Evolutionary conservation across 495 filamentous ascomycete species (phyloP).

Genomic region (Xanthoparmelia taractica): DNA sequence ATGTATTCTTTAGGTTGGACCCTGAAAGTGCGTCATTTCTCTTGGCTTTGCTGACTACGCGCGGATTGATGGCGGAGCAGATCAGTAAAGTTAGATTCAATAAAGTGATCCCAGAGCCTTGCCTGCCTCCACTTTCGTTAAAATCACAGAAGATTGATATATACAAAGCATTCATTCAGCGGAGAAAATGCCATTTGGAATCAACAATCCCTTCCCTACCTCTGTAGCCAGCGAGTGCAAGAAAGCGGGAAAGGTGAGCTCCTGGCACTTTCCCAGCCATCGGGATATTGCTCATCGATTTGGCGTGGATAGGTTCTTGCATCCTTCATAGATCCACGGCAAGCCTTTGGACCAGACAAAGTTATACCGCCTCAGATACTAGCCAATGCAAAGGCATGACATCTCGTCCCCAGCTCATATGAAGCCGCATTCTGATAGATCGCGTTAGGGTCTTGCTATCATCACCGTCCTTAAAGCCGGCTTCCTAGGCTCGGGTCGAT

Average conservation of each 20-base stretch:
- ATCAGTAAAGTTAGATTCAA: background rate
- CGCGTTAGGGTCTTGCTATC: constrained; percentile 74
- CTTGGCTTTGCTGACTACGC: constrained; percentile 12
- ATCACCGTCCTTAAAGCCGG: constrained; percentile 94
- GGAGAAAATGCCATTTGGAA: constrained; percentile 49
- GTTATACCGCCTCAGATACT: constrained; percentile 90
- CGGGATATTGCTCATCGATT: constrained; percentile 4
- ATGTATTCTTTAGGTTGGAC: too few species aligned
- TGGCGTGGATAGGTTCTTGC: constrained; percentile 53
- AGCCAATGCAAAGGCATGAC: constrained; percentile 78
- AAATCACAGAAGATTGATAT: background rate
- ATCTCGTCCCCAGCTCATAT: background rate
- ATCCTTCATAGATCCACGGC: constrained; percentile 89
- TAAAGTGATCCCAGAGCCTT: background rate
- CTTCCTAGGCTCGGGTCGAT: constrained; percentile 85
- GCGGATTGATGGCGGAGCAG: constrained; percentile 12
- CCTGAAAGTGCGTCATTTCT: constrained; percentile 10
- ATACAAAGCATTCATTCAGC: background rate
- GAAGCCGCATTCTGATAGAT: constrained; percentile 3
- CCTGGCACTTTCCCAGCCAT: background rate
- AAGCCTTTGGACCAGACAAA: constrained; percentile 94
- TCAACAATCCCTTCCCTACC: constrained; percentile 62
- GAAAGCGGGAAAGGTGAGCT: constrained; percentile 63
- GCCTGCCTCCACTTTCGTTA: background rate
- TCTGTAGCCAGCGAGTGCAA: constrained; percentile 73